These are phyloP conservation scores for Tetrastigma voinierianum DNA, from an alignment of 164 flowering plant species.

Conservation along the genomic window DNA sequence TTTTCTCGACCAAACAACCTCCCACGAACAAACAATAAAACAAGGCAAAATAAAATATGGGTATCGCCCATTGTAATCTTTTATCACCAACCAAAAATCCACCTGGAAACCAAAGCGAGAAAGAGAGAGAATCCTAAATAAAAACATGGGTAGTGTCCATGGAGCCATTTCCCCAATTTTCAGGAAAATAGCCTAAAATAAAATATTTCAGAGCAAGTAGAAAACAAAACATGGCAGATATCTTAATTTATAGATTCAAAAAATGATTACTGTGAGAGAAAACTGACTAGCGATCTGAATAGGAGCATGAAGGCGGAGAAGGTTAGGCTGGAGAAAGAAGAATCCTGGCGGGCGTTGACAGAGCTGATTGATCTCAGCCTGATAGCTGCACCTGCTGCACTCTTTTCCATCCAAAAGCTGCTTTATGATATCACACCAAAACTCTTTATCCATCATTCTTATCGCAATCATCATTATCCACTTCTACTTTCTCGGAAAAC, in stretches of 20 bases:
- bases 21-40: not conserved
- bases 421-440: conserved; percentile 74
- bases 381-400: conserved; percentile 82
- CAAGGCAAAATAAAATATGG: too few species aligned
- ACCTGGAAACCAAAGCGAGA: too few species aligned
- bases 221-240: not conserved
- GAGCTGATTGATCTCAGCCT: conserved; percentile 80
- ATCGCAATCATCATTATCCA: conserved; percentile 66
- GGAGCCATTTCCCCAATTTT: too few species aligned
- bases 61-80: too few species aligned
- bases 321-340: conserved; percentile 75
- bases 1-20: not conserved
- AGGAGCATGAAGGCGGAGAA: conserved; percentile 66
- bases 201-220: too few species aligned
- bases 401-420: conserved; percentile 76
- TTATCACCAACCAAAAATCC: too few species aligned
- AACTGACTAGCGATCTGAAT: conserved; percentile 66
- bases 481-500: not conserved
- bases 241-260: not conserved
- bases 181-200: too few species aligned
- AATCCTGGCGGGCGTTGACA: conserved; percentile 81
- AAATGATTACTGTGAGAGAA: conserved; percentile 7
- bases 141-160: too few species aligned
- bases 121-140: too few species aligned
- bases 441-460: conserved; percentile 78